These are phyloP conservation scores for Pseudozyma flocculosa DNA, from an alignment of 1,284 basidiomycete species.

Conservation along the genomic window DNA sequence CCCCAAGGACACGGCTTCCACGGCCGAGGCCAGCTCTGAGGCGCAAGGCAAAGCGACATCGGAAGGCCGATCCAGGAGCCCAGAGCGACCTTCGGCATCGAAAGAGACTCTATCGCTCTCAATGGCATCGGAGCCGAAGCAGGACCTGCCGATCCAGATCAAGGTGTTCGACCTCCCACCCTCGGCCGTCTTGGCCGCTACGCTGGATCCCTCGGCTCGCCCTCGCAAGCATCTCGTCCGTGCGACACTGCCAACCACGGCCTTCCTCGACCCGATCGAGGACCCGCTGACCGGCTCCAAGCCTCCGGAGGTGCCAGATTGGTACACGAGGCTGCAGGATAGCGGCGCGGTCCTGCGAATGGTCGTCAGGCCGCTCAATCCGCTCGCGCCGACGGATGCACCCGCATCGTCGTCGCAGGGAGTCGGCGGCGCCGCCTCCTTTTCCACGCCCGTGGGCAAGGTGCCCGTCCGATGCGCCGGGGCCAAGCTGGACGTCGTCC, in stretches of 20 bases:
- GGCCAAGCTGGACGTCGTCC: conserved; percentile 34
- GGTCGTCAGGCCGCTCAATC: conserved; percentile 22
- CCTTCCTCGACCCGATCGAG: conserved; percentile 30
- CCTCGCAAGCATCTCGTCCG: conserved; percentile 52
- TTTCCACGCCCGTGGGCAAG: conserved; percentile 23
- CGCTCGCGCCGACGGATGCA: conserved; percentile 1
- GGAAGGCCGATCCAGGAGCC: no score
- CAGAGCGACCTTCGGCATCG: no score
- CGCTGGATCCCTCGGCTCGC: conserved; percentile 44
- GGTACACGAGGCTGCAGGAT: conserved; percentile 26
- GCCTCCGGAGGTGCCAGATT: conserved; percentile 28
- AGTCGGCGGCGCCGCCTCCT: conserved; percentile 2
- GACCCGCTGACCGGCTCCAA: conserved; percentile 28
- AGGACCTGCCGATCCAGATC: conserved; percentile 42
- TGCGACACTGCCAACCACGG: conserved; percentile 34
- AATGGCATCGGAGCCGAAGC: conserved; percentile 12
- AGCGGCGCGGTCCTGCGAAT: conserved; percentile 39
- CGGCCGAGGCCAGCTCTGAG: neutral
- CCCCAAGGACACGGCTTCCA: neutral
- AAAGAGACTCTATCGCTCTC: conserved; percentile 11
- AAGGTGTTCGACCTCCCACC: conserved; percentile 50
- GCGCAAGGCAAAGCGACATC: neutral
- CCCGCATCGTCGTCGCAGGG: no score
- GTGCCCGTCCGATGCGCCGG: conserved; percentile 26
- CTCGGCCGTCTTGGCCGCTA: conserved; percentile 53